phyloP scores from a whole-genome alignment of 108 stramenopile genomes.

The Pelagomonas calceolata region DNA sequence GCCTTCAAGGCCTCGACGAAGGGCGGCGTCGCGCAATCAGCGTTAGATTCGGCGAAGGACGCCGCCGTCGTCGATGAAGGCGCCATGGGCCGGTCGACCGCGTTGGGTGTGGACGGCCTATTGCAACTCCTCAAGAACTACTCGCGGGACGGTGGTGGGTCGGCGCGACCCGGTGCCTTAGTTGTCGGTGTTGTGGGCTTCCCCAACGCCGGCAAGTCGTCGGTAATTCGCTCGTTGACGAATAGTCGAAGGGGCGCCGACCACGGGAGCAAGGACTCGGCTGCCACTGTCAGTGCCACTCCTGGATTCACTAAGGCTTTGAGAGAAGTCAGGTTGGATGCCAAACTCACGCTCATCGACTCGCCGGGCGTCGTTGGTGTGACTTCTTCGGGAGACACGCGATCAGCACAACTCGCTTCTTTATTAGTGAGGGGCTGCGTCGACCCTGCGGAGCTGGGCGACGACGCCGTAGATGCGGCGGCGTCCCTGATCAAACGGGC shows the following conservation, averaged over 20 bases:
- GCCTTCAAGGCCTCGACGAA: constrained; percentile 84
- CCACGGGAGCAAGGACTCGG: constrained; percentile 46
- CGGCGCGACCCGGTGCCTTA: constrained; percentile 20
- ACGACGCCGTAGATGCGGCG: constrained; percentile 82
- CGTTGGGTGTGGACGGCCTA: constrained; percentile 85
- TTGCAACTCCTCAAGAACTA: constrained; percentile 96
- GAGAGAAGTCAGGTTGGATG: constrained; percentile 93
- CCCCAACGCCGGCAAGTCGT: constrained; percentile 88
- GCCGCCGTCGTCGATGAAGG: constrained; percentile 29
- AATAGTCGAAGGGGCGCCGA: not conserved
- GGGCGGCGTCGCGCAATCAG: constrained; percentile 29
- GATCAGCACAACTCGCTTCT: constrained; percentile 45
- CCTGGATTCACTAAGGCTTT: constrained; percentile 90
- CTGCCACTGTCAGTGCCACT: constrained; percentile 84
- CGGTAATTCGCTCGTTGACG: constrained; percentile 78
- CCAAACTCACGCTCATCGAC: constrained; percentile 85
- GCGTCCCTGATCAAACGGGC: constrained; percentile 69
- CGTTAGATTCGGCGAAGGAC: constrained; percentile 16
- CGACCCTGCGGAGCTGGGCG: constrained; percentile 76
- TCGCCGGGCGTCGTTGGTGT: constrained; percentile 95
- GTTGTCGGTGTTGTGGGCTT: constrained; percentile 57
- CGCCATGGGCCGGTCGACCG: constrained; percentile 30
- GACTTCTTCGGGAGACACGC: constrained; percentile 10
- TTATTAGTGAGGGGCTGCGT: constrained; percentile 80
- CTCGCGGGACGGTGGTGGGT: constrained; percentile 52